These are phyloP conservation scores for Leishmania gerbilli DNA, from an alignment of 208 protist genomes.

Conservation along the genomic window DNA sequence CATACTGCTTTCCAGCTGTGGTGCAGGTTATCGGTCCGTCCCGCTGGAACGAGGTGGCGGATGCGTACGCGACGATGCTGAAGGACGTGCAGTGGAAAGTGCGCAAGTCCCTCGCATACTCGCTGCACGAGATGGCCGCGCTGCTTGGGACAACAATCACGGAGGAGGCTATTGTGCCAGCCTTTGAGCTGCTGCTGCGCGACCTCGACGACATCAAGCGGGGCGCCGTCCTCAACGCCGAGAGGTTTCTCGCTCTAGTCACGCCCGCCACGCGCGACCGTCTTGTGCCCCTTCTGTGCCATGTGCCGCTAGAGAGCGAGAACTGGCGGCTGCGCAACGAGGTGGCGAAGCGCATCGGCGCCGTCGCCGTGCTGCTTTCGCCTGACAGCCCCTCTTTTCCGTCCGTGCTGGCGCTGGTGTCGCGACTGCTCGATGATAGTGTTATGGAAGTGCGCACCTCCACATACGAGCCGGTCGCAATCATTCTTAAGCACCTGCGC, in stretches of 20 bases:
- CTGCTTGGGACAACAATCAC: conserved; percentile 91
- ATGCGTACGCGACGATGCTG: conserved; percentile 93
- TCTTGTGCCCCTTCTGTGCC: conserved; percentile 79
- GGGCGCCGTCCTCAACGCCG: conserved; percentile 86
- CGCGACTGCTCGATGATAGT: conserved; percentile 88
- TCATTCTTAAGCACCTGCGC: conserved; percentile 74
- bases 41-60: conserved; percentile 89
- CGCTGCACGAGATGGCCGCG: conserved; percentile 93
- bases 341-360: conserved; percentile 87
- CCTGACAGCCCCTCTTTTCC: conserved; percentile 52
- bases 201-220: conserved; percentile 97
- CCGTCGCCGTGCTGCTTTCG: conserved; percentile 72
- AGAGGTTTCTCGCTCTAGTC: conserved; percentile 82
- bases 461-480: conserved; percentile 78
- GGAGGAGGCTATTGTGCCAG: conserved; percentile 80
- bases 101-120: conserved; percentile 93
- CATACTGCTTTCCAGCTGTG: conserved; percentile 95
- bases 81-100: conserved; percentile 97
- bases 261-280: conserved; percentile 49
- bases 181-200: conserved; percentile 94
- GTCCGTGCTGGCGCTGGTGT: conserved; percentile 66
- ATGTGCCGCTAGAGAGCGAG: conserved; percentile 88
- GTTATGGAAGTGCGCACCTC: conserved; percentile 88
- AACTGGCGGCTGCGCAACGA: conserved; percentile 95
- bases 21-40: conserved; percentile 82